Evolutionary conservation across 192 early-diverging fungal genomes (phyloP).

Genomic region (Oehlia diaphana): DNA sequence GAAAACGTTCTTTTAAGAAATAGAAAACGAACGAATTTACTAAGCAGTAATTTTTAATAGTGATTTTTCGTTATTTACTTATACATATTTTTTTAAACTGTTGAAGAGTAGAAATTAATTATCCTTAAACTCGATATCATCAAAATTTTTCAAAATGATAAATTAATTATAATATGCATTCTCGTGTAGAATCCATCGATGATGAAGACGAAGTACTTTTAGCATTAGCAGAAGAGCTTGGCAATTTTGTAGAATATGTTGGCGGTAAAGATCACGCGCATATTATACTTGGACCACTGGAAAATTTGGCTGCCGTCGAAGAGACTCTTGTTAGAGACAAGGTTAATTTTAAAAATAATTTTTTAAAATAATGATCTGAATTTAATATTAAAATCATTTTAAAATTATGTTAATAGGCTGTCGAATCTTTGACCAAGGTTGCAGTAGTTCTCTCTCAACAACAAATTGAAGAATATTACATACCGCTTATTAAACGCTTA

Average conservation of each 20-base stretch:
- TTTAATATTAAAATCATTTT: constrained; percentile 3
- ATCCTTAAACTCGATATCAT: not conserved
- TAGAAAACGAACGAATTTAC: not conserved
- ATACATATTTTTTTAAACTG: too few relatives aligned
- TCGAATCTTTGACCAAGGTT: constrained; percentile 89
- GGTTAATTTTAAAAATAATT: constrained; percentile 48
- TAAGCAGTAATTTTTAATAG: too few relatives aligned
- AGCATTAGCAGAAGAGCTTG: constrained; percentile 92
- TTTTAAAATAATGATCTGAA: not conserved
- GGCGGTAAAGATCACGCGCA: constrained; percentile 88
- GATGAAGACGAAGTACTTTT: constrained; percentile 98
- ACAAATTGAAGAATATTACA: constrained; percentile 87
- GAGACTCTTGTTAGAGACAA: constrained; percentile 98
- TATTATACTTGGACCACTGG: constrained; percentile 86
- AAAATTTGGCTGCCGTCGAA: constrained; percentile 96
- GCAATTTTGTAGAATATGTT: constrained; percentile 88
- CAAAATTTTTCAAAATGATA: not conserved
- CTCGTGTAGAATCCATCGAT: constrained; percentile 87
- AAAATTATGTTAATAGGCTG: constrained; percentile 66
- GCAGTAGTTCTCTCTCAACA: constrained; percentile 66
- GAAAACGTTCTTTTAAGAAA: not conserved
- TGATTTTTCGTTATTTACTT: too few relatives aligned
- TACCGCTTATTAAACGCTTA: constrained; percentile 91
- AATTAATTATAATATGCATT: constrained; percentile 1
- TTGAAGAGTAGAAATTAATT: too few relatives aligned